Evolutionary conservation across 495 filamentous ascomycete species (phyloP).

Genomic region (Tuber aestivum): DNA sequence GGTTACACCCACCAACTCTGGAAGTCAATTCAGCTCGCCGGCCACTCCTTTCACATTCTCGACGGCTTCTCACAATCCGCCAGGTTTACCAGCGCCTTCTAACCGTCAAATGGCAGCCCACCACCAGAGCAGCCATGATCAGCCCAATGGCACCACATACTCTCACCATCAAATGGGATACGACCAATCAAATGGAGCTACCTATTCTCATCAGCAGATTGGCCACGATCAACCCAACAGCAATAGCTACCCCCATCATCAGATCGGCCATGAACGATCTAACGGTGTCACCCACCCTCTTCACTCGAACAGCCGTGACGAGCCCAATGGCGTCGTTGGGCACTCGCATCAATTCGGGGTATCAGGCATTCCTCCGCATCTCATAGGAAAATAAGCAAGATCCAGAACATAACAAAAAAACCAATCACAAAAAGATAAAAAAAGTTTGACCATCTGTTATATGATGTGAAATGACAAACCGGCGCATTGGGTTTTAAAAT

Average conservation of each 20-base stretch:
- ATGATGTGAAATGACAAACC: conserved; percentile 40
- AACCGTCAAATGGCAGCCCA: conserved; percentile 27
- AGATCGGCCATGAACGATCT: background rate
- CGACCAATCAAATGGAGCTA: background rate
- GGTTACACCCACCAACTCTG: conserved; percentile 1
- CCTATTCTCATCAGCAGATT: conserved; percentile 4
- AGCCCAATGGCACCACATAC: conserved; percentile 10
- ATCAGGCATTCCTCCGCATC: conserved; percentile 4
- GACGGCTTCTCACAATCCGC: conserved; percentile 36
- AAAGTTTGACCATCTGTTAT: conserved; percentile 15
- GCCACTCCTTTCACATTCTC: conserved; percentile 31
- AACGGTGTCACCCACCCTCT: conserved; percentile 1
- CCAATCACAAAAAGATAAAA: background rate
- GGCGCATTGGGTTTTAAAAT: conserved; percentile 41
- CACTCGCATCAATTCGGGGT: conserved; percentile 1
- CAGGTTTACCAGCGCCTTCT: conserved; percentile 35
- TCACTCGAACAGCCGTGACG: background rate
- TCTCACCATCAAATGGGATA: conserved; percentile 4
- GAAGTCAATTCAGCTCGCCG: background rate
- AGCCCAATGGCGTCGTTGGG: background rate
- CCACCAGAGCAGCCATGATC: conserved; percentile 25
- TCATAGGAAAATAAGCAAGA: conserved; percentile 1
- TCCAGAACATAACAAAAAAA: conserved; percentile 2
- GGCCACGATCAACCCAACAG: background rate
- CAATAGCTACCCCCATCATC: conserved; percentile 10